Evolutionary conservation across 2,329 filamentous ascomycete species (phyloP).

Genomic region (Myriangium duriaei): DNA sequence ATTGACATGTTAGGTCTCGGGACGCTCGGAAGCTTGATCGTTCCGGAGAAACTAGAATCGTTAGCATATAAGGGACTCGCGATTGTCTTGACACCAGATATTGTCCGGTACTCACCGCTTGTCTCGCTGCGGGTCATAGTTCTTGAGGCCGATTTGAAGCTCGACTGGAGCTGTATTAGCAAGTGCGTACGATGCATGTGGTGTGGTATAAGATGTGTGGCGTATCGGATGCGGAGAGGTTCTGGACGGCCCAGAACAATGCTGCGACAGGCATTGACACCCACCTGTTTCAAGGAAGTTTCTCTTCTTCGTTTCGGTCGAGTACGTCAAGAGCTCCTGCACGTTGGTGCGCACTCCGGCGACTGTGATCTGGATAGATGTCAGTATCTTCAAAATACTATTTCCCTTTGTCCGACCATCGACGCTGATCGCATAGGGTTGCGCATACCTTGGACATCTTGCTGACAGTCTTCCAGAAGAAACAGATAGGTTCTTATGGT

Average conservation of each 20-base stretch:
- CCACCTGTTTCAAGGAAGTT: too few species aligned
- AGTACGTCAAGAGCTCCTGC: slow-evolving; percentile 89
- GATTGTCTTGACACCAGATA: too few species aligned
- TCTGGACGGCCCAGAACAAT: too few species aligned
- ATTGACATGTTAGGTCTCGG: slow-evolving; percentile 85
- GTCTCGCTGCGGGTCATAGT: slow-evolving; percentile 97
- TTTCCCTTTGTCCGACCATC: too few species aligned
- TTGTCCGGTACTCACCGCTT: too few species aligned
- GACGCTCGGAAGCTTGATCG: slow-evolving; percentile 84
- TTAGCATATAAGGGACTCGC: too few species aligned
- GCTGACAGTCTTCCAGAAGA: slow-evolving; percentile 38
- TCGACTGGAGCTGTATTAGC: too few species aligned
- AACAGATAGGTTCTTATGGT: slow-evolving; percentile 24
- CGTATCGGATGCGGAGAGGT: too few species aligned
- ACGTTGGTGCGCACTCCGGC: slow-evolving; percentile 96
- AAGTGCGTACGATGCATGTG: too few species aligned
- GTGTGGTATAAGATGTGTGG: too few species aligned
- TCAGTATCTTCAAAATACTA: too few species aligned
- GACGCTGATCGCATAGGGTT: too few species aligned
- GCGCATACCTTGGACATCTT: slow-evolving; percentile 57
- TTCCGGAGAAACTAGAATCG: slow-evolving; percentile 99
- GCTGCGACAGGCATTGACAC: slow-evolving; percentile 50
- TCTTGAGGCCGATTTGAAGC: slow-evolving; percentile 85
- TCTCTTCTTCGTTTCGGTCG: slow-evolving; percentile 29
- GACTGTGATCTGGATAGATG: slow-evolving; percentile 72